Base-by-base conservation (phyloP, 805 yeast species). In the Wickerhamiella dianesei region DNA sequence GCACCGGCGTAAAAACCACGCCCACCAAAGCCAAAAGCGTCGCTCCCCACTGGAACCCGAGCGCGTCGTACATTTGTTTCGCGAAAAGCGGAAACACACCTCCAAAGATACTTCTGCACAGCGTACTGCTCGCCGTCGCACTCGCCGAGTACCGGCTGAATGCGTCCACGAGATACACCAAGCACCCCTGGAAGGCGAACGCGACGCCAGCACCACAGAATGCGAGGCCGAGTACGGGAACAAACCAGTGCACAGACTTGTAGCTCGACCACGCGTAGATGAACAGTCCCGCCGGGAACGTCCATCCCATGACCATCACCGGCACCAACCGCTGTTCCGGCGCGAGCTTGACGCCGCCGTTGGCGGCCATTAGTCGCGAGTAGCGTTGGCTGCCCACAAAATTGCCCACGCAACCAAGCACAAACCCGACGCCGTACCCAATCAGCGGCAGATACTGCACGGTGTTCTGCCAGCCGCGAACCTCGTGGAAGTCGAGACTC, bases 241-340 rank as follows among this genome's bases (percentile, higher is more conserved):
- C 74, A 13, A 72, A 60, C 79, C 78, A 75, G 59, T 80, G 95
- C 39, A 85, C 75, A 39, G 64, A 62, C 41, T 62, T 59, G 19
- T 59, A 57, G 62, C 94, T 94, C 9, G 89, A 69, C 96, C 96
- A 87, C 47, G 85, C 77, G 59, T 86, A 71, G 94, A 95, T 82
- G 55, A 87, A 71, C 55, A 87, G 66, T 43, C 95, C 96, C 45
- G 76, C 69, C 22, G 94, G 81, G 66, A 87, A 82, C 12, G 73
- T 51, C 60, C 50, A 83, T 50, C 37, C 80, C 76, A 36, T 92
- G 86, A 37, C 71, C 65, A 84, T 74, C 81, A 85, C 75, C 36
- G 86, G 79, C 21, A 77, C 75, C 49, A 87, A 69, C 61, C 95
- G 75, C 37, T 77, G 81, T 63, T 87, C 96, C 0, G 96, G 94